Conservation (phyloP, 331 rosid species). For the Malus hybrid region DNA sequence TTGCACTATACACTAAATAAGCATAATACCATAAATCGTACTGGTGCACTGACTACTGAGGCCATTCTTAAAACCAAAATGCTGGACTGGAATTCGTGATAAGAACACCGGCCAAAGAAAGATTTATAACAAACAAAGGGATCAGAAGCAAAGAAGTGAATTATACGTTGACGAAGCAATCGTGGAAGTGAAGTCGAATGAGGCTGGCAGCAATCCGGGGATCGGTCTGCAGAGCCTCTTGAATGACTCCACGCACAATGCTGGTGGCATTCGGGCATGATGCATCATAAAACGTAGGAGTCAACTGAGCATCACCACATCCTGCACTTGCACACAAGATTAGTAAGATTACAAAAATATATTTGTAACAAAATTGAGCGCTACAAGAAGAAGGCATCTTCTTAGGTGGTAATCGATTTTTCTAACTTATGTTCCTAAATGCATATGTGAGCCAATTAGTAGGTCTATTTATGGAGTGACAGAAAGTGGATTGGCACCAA, state of each 20-base stretch:
- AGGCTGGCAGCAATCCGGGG: constrained; percentile 47
- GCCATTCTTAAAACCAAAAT: too few species aligned
- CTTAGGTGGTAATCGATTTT: background rate
- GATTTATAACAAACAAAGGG: background rate
- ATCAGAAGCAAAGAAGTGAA: background rate
- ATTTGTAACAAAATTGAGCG: background rate
- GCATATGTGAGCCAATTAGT: background rate
- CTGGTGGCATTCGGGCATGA: constrained; percentile 22
- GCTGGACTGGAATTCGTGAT: too few species aligned
- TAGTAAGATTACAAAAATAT: background rate
- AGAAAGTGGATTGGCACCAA: too few species aligned
- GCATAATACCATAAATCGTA: too few species aligned
- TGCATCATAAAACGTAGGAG: constrained; percentile 18
- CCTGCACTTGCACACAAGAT: background rate
- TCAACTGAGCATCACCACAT: background rate
- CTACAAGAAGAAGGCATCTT: background rate
- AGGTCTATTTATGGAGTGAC: too few species aligned
- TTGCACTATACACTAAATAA: too few species aligned
- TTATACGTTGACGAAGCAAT: constrained; percentile 47
- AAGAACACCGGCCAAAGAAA: too few species aligned
- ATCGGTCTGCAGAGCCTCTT: constrained; percentile 24
- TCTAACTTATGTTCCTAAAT: background rate
- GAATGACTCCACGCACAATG: background rate
- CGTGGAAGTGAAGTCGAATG: constrained; percentile 59
- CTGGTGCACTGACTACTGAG: too few species aligned